A percentile compares a stretch with the other conserved stretches of the same genome.
phyloP scores from a whole-genome alignment of 805 yeast genomes.

The Maudiozyma saulgeensis region DNA sequence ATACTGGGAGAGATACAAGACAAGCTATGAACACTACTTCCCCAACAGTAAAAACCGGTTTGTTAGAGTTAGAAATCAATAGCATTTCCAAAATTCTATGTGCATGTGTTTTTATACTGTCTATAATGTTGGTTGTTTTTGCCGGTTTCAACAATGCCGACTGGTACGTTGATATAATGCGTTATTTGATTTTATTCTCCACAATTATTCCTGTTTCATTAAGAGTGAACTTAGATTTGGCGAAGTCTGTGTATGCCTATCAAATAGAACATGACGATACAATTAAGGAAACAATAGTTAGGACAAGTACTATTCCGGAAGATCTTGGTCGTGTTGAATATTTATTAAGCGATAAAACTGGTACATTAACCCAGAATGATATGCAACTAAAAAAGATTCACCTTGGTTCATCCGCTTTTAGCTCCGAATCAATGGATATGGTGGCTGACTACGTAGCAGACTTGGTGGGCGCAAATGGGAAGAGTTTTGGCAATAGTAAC shows the following conservation, averaged over 20 bases:
- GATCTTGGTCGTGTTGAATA: constrained; percentile 95
- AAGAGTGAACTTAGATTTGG: constrained; percentile 89
- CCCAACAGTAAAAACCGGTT: constrained; percentile 80
- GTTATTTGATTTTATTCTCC: constrained; percentile 84
- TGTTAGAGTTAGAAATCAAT: constrained; percentile 86
- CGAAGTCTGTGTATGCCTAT: constrained; percentile 89
- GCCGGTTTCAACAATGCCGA: constrained; percentile 58
- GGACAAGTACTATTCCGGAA: constrained; percentile 97
- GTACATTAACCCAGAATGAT: constrained; percentile 94
- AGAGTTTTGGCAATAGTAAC: constrained; percentile 6
- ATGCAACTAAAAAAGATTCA: constrained; percentile 94
- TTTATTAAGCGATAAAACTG: constrained; percentile 87
- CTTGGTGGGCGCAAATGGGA: constrained; percentile 10
- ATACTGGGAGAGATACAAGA: constrained; percentile 89
- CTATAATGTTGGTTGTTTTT: constrained; percentile 66
- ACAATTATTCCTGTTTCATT: constrained; percentile 94
- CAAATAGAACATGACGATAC: constrained; percentile 83
- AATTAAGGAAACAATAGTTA: constrained; percentile 80
- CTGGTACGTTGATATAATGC: constrained; percentile 88
- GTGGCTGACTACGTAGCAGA: constrained; percentile 57
- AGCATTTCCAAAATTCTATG: constrained; percentile 80
- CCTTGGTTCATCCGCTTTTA: constrained; percentile 84
- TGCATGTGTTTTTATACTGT: constrained; percentile 70
- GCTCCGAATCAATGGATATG: constrained; percentile 85
- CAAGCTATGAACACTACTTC: constrained; percentile 89